These are phyloP conservation scores for Ophiocordyceps polyrhachis-furcata DNA, from an alignment of 2,329 filamentous ascomycete species.

Conservation along the genomic window DNA sequence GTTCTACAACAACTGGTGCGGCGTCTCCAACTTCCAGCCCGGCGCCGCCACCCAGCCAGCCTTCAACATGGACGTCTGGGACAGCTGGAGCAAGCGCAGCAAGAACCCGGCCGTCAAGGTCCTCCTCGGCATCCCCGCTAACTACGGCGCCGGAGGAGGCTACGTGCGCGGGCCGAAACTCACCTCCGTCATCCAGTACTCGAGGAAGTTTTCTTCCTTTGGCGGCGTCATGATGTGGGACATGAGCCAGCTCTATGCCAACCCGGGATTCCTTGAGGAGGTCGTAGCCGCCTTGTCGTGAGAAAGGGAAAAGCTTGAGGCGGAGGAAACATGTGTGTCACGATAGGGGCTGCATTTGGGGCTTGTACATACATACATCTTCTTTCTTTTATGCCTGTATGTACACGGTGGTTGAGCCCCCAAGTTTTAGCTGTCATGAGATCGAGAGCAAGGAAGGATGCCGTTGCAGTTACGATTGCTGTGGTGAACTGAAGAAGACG, in stretches of 20 bases:
- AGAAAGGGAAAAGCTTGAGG: neutral
- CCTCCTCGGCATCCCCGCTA: slow-evolving; percentile 41
- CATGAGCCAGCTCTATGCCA: slow-evolving; percentile 39
- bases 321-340: neutral
- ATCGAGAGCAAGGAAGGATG: no score
- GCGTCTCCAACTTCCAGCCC: slow-evolving; percentile 29
- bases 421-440: no score
- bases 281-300: slow-evolving; percentile 18
- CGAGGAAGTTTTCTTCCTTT: slow-evolving; percentile 36
- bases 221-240: slow-evolving; percentile 57
- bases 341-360: neutral
- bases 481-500: no score
- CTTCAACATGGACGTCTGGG: slow-evolving; percentile 47
- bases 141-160: slow-evolving; percentile 32
- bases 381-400: neutral
- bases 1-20: slow-evolving; percentile 54
- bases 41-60: slow-evolving; percentile 26
- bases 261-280: slow-evolving; percentile 32
- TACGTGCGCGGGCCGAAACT: slow-evolving; percentile 32
- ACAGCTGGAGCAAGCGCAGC: slow-evolving; percentile 42
- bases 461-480: no score
- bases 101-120: slow-evolving; percentile 42
- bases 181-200: slow-evolving; percentile 30
- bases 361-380: neutral
- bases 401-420: neutral